Evolutionary conservation across 306 rosid species (phyloP).

Genomic region (Lotus japonicus): DNA sequence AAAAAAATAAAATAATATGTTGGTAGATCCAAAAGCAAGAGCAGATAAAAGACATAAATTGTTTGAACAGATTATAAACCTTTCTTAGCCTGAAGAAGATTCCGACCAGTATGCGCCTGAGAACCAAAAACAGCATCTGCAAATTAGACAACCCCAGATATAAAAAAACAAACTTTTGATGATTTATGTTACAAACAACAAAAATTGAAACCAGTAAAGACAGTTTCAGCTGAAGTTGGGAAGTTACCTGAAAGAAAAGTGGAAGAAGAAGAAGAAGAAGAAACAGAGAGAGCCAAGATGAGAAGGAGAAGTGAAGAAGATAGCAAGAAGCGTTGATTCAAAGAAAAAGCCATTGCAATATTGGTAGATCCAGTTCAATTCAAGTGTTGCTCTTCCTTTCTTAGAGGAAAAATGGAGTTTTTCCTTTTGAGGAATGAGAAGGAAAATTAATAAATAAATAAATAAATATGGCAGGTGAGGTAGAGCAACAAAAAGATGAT

Average conservation of each 20-base stretch:
- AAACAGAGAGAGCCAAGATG: conserved; percentile 32
- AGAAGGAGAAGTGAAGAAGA: conserved; percentile 31
- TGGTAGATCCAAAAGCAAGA: conserved; percentile 18
- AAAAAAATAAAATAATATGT: not conserved
- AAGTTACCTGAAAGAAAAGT: conserved; percentile 50
- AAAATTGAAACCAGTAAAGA: not conserved
- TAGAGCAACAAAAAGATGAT: not conserved
- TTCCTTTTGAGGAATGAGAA: not conserved
- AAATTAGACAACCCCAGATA: conserved; percentile 16
- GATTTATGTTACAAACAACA: not conserved
- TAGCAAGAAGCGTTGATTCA: conserved; percentile 32
- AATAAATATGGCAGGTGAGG: not conserved
- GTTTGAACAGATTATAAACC: conserved; percentile 28
- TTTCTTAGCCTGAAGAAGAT: conserved; percentile 80
- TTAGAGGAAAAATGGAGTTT: not conserved
- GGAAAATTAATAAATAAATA: not conserved
- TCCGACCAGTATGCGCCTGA: conserved; percentile 44
- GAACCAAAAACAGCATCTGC: conserved; percentile 52
- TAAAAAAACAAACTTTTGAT: not conserved
- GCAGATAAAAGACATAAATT: not conserved
- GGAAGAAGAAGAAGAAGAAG: conserved; percentile 29
- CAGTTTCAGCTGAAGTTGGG: not conserved
- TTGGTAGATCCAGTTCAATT: conserved; percentile 13
- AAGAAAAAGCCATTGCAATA: conserved; percentile 30
- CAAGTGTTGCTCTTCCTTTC: not conserved